Evolutionary conservation across 306 rosid genomes (phyloP).

Genomic region (Quercus glauca): DNA sequence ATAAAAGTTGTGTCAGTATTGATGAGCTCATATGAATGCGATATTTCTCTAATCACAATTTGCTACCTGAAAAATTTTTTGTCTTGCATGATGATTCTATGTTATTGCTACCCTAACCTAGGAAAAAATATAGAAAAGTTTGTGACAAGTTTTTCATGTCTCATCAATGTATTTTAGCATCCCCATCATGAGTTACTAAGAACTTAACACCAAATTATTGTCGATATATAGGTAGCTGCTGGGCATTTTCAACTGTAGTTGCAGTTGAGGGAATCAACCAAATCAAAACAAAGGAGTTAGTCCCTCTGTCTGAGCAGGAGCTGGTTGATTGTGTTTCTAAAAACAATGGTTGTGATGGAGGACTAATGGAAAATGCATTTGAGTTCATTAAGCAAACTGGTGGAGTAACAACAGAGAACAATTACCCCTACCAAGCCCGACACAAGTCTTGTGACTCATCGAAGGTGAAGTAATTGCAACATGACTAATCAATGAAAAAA

Average conservation of each 20-base stretch:
- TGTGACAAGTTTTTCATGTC: background rate
- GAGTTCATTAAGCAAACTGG: constrained; percentile 32
- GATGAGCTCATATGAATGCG: too few species aligned
- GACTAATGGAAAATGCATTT: constrained; percentile 40
- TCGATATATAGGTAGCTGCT: constrained; percentile 41
- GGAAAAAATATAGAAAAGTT: background rate
- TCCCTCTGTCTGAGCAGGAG: constrained; percentile 51
- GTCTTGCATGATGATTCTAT: too few species aligned
- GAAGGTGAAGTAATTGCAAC: constrained; percentile 23
- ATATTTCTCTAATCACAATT: too few species aligned
- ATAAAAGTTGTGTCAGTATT: too few species aligned
- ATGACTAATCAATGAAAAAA: background rate
- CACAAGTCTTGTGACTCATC: constrained; percentile 33
- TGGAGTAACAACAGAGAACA: constrained; percentile 42
- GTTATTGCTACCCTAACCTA: too few species aligned
- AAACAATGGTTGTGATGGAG: constrained; percentile 47
- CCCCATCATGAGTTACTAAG: background rate
- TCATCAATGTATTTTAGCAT: background rate
- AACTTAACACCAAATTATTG: background rate
- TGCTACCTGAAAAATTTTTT: too few species aligned
- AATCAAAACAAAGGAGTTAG: constrained; percentile 27
- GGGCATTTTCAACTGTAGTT: constrained; percentile 52
- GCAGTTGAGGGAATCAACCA: constrained; percentile 49
- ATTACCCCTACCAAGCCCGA: constrained; percentile 38
- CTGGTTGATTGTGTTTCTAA: constrained; percentile 36